These are phyloP conservation scores for Alternaria sp. DNA, from an alignment of 2,329 filamentous ascomycete genomes.

Conservation along the genomic window DNA sequence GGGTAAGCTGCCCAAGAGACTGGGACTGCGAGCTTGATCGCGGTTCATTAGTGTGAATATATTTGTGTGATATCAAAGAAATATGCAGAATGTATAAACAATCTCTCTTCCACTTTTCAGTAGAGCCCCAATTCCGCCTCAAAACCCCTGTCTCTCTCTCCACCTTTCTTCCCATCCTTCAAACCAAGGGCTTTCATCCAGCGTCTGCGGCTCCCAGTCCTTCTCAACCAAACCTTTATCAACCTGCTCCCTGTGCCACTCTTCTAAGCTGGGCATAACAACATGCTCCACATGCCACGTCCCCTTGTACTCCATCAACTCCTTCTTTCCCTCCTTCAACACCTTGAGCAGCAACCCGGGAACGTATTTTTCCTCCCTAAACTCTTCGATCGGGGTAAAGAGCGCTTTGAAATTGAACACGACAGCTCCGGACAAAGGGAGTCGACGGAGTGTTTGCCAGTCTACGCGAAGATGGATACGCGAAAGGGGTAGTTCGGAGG, in stretches of 20 bases:
- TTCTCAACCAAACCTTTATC: conserved; percentile 66
- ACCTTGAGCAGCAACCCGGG: conserved; percentile 74
- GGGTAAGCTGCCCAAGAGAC: conserved; percentile 21
- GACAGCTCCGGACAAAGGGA: conserved; percentile 77
- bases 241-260: conserved; percentile 72
- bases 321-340: conserved; percentile 73
- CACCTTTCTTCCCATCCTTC: conserved; percentile 80
- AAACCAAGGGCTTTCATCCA: conserved; percentile 80
- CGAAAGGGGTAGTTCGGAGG: conserved; percentile 62
- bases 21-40: conserved; percentile 12
- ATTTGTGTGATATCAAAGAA: background rate
- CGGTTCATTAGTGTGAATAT: background rate
- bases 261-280: conserved; percentile 68
- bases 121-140: background rate
- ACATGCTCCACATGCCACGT: conserved; percentile 82
- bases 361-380: conserved; percentile 75
- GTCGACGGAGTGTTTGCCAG: conserved; percentile 83
- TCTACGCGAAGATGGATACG: conserved; percentile 78
- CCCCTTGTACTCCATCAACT: conserved; percentile 80
- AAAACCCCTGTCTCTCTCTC: conserved; percentile 70
- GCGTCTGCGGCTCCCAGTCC: conserved; percentile 72
- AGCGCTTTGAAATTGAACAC: conserved; percentile 90
- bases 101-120: background rate
- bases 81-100: background rate
- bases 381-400: conserved; percentile 76